Evolutionary conservation across 306 rosid species (phyloP).

Genomic region (Casuarina glauca): DNA sequence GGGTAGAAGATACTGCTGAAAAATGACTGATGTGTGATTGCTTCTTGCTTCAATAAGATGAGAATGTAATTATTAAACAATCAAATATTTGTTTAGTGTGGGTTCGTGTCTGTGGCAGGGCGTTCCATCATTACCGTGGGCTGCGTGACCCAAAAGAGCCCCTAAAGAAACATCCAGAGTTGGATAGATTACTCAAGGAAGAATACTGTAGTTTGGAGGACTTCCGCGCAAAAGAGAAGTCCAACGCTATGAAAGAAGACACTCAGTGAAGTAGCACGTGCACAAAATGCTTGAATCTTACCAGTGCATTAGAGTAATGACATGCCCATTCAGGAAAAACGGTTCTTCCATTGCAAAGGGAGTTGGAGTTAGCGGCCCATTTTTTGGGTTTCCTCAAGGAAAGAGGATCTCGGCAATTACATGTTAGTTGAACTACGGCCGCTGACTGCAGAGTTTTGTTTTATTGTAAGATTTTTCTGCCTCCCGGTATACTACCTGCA

Average conservation of each 20-base stretch:
- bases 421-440: constrained; percentile 43
- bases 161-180: constrained; percentile 62
- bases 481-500: constrained; percentile 32
- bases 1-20: not conserved
- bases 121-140: constrained; percentile 83
- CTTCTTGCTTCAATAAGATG: not conserved
- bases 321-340: constrained; percentile 56
- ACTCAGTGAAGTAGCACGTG: constrained; percentile 25
- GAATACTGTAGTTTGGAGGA: constrained; percentile 78
- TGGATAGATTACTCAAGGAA: constrained; percentile 73
- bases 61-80: not conserved
- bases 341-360: constrained; percentile 38
- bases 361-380: constrained; percentile 45
- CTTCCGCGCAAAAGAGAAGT: constrained; percentile 79
- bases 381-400: constrained; percentile 36
- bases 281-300: constrained; percentile 24
- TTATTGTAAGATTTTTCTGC: constrained; percentile 40
- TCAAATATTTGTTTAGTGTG: not conserved
- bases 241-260: constrained; percentile 38
- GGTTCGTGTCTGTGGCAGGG: constrained; percentile 64
- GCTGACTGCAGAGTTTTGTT: constrained; percentile 46
- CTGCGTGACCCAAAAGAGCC: constrained; percentile 51
- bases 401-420: constrained; percentile 49
- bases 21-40: not conserved
- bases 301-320: constrained; percentile 30